A percentile compares a stretch with the other conserved stretches of the same genome.
phyloP scores from a whole-genome alignment of 768 basidiomycete genomes.

The Pleurotus giganteus region DNA sequence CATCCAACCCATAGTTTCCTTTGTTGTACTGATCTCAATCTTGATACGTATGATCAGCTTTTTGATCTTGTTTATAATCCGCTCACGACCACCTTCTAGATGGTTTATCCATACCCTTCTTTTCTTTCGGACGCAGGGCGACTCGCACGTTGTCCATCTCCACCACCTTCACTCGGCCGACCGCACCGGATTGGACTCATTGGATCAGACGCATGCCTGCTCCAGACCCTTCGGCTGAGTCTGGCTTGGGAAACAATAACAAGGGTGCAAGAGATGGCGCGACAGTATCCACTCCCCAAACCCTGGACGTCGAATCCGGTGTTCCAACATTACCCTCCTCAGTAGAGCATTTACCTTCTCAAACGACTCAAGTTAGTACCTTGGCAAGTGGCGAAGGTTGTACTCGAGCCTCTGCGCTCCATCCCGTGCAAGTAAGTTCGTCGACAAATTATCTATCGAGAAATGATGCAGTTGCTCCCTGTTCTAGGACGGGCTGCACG shows the following conservation, averaged over 20 bases:
- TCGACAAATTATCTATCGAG: too few species aligned
- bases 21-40: constrained; percentile 85
- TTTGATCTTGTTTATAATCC: background rate
- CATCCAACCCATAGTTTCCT: constrained; percentile 83
- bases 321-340: background rate
- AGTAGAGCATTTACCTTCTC: too few species aligned
- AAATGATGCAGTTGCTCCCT: too few species aligned
- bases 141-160: background rate
- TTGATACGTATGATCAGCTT: constrained; percentile 58
- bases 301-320: too few species aligned
- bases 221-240: background rate
- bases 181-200: background rate
- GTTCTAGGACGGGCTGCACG: too few species aligned
- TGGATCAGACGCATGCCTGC: background rate
- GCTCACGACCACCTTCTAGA: background rate
- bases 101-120: background rate
- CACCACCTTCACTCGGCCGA: background rate
- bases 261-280: too few species aligned
- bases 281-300: too few species aligned
- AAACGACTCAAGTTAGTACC: too few species aligned
- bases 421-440: too few species aligned
- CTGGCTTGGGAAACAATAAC: too few species aligned
- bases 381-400: too few species aligned
- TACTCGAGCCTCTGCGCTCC: too few species aligned
- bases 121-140: background rate